Base-by-base conservation (phyloP, 768 basidiomycete species). In the Trametes cingulata region DNA sequence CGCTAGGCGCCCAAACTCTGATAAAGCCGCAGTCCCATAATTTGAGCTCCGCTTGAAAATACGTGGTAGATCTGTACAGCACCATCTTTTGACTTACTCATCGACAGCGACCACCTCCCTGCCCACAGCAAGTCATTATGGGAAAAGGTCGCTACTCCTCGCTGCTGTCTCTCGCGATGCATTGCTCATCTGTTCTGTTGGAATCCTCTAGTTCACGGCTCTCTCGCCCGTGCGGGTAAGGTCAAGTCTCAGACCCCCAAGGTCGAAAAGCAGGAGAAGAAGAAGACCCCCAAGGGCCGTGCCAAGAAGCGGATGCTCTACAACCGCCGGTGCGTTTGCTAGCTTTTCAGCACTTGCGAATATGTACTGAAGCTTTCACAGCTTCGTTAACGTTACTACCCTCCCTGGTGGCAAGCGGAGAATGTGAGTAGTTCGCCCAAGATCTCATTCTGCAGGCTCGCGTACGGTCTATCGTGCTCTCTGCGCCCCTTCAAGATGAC, bases 201-300 rank as follows among this genome's bases (percentile, higher is more conserved):
- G 45, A 52, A 51, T 45, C 36, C 46, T 57, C 15, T 63, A 94
- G 95, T 96, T 81, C 95, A 98, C 90, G 95, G 95, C 77, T 98
- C 95, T 76, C 94, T 96, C 81, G 95, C 95, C 80, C 95, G 95
- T 84, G 95, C 95, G 75, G 95, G 95, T 77, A 98, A 98, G 86
- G 96, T 98, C 84, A 97, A 94, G 82, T 93, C 91, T 69, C 93
- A 95, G 80, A 92, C 90, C 72, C 95, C 95, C 72, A 98, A 98
- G 81, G 96, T 97, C 73, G 96, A 97, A 72, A 87, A 89, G 77
- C 93, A 96, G 82, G 96, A 98, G 82, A 98, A 97, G 90, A 95
- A 95, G 90, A 98, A 98, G 88, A 86, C 80, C 39, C 93, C 93
- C 58, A 96, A 90, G 80, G 96, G 96, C 64, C 93, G 96, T 74